These are phyloP conservation scores for Strobilomyces dryophilus DNA, from an alignment of 768 basidiomycete genomes.

Conservation along the genomic window DNA sequence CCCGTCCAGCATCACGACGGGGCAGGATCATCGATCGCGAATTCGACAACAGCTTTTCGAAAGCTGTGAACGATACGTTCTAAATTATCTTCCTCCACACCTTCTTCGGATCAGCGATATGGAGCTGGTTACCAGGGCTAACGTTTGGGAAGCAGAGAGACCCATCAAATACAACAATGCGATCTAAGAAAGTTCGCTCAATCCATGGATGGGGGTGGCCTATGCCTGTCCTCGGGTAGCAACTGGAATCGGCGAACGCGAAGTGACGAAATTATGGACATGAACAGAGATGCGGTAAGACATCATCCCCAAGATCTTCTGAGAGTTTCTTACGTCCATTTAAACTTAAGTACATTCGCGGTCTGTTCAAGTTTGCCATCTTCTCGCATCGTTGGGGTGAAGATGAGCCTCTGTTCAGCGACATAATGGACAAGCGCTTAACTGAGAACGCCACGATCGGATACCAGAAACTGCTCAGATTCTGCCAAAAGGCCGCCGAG, in stretches of 20 bases:
- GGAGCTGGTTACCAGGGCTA: constrained; percentile 8
- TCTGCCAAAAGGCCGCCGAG: constrained; percentile 17
- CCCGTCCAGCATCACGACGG: not conserved
- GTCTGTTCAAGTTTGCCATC: constrained; percentile 15
- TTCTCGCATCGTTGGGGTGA: constrained; percentile 23
- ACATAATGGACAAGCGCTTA: not conserved
- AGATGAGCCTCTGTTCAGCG: constrained; percentile 21
- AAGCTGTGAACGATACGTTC: constrained; percentile 12
- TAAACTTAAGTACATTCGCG: constrained; percentile 4
- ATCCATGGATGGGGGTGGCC: not conserved
- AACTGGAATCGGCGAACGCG: not conserved
- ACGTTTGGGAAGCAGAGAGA: constrained; percentile 13
- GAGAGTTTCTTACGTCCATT: not conserved
- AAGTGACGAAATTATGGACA: not conserved
- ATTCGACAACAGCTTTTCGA: constrained; percentile 6
- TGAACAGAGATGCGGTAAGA: constrained; percentile 1
- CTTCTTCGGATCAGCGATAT: constrained; percentile 17
- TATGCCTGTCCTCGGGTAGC: not conserved
- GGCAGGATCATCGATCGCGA: not conserved
- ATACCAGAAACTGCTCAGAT: constrained; percentile 12
- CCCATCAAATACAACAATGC: not conserved
- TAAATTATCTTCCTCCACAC: constrained; percentile 18
- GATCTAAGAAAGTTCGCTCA: not conserved
- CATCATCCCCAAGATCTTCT: not conserved
- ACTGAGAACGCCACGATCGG: constrained; percentile 6